Evolutionary conservation across 805 yeast genomes (phyloP).

Genomic region (Metschnikowia orientalis): DNA sequence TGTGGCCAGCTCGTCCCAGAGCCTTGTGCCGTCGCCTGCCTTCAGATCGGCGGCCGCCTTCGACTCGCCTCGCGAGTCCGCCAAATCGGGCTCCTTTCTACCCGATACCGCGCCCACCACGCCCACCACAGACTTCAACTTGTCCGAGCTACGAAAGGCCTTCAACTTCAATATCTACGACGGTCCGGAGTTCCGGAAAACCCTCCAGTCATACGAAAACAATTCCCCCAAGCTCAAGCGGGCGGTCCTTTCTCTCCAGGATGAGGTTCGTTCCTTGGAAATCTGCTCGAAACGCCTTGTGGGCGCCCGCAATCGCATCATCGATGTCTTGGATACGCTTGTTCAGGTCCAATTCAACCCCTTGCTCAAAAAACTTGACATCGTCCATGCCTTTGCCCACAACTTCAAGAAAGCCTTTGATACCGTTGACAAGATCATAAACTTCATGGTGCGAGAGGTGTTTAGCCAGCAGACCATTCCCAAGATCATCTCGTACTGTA

Average conservation of each 20-base stretch:
- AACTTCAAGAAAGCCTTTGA: conserved; percentile 26
- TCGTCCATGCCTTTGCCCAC: conserved; percentile 23
- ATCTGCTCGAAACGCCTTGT: conserved; percentile 20
- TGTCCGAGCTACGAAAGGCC: conserved; percentile 20
- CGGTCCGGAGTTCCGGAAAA: conserved; percentile 40
- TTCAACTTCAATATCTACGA: conserved; percentile 37
- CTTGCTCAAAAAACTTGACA: conserved; percentile 21
- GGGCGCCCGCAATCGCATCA: conserved; percentile 18
- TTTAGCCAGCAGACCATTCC: conserved; percentile 26
- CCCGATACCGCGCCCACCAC: conserved; percentile 2
- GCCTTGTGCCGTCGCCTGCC: neutral
- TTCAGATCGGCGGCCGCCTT: too few species aligned
- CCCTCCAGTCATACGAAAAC: conserved; percentile 30
- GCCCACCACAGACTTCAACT: conserved; percentile 6
- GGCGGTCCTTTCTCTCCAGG: conserved; percentile 22
- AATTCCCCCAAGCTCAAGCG: conserved; percentile 27
- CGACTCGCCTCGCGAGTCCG: conserved; percentile 4
- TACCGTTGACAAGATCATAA: conserved; percentile 30
- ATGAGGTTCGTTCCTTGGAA: conserved; percentile 31
- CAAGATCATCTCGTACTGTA: conserved; percentile 23
- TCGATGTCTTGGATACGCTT: conserved; percentile 23
- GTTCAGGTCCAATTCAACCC: conserved; percentile 24
- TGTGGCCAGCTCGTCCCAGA: conserved; percentile 1
- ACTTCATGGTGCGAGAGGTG: conserved; percentile 25
- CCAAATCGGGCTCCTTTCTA: conserved; percentile 1